Percentiles rank a stretch among this genome's conserved stretches.
Conservation (phyloP, 768 basidiomycete species). For the Ramaria sp. region DNA sequence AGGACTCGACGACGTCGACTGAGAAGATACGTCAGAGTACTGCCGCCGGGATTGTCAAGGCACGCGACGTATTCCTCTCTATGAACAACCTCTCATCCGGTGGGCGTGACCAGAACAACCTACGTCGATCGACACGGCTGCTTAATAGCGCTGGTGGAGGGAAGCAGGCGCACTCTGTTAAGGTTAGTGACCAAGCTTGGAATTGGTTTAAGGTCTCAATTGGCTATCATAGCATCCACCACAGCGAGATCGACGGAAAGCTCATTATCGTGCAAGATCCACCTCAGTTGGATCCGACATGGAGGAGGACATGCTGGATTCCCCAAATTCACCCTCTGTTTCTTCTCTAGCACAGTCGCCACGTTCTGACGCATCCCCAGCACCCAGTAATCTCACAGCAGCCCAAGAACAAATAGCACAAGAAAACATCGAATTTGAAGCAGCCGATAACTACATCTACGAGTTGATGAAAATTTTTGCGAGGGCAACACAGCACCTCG, state of each 20-base stretch:
- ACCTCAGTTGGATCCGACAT: constrained; percentile 48
- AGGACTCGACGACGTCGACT: background rate
- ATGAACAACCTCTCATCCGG: constrained; percentile 52
- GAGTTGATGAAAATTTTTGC: constrained; percentile 76
- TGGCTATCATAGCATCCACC: constrained; percentile 21
- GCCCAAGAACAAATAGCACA: constrained; percentile 63
- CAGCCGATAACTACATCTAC: constrained; percentile 79
- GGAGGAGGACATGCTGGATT: constrained; percentile 44
- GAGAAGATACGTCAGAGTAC: background rate
- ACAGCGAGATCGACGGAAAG: constrained; percentile 50
- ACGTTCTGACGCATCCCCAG: constrained; percentile 52
- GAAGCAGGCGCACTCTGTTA: constrained; percentile 39
- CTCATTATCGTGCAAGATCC: constrained; percentile 48
- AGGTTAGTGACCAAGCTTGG: constrained; percentile 32
- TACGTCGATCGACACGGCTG: constrained; percentile 67
- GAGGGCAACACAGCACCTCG: constrained; percentile 61
- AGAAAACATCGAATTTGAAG: constrained; percentile 56
- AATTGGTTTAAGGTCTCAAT: background rate
- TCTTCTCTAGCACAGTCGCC: constrained; percentile 50
- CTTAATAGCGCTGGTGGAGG: constrained; percentile 38
- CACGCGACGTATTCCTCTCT: constrained; percentile 3
- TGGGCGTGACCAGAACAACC: constrained; percentile 34
- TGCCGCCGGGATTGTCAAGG: constrained; percentile 1
- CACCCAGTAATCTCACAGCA: constrained; percentile 51
- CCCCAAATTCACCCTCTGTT: constrained; percentile 45